Evolutionary conservation across 2,329 filamentous ascomycete species (phyloP).

Genomic region (Stylonectria norvegica): DNA sequence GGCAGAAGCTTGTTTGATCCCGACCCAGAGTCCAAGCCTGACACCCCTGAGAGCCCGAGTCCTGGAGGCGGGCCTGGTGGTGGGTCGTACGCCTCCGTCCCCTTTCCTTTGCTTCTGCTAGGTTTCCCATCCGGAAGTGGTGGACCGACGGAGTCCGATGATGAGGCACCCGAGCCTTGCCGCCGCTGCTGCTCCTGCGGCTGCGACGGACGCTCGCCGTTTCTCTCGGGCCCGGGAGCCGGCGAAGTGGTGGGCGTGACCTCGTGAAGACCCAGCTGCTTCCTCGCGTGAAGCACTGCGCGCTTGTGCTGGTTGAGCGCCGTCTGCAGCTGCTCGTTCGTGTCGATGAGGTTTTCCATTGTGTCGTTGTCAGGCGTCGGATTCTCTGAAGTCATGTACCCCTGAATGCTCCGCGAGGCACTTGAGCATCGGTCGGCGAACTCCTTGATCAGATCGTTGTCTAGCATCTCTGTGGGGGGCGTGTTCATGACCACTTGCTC

Average conservation of each 20-base stretch:
- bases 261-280: slow-evolving; percentile 44
- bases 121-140: slow-evolving; percentile 10
- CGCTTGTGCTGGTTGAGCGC: slow-evolving; percentile 82
- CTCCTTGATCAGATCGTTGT: slow-evolving; percentile 87
- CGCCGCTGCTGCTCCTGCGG: too few species aligned
- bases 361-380: slow-evolving; percentile 89
- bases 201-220: slow-evolving; percentile 26
- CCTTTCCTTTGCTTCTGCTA: slow-evolving; percentile 34
- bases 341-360: slow-evolving; percentile 89
- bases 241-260: slow-evolving; percentile 28
- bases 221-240: slow-evolving; percentile 27
- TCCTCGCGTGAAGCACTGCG: slow-evolving; percentile 63
- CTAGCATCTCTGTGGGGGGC: slow-evolving; percentile 67
- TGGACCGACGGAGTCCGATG: slow-evolving; percentile 14
- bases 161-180: slow-evolving; percentile 9
- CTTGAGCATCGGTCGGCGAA: slow-evolving; percentile 83
- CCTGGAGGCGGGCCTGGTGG: slow-evolving; percentile 23
- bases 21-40: slow-evolving; percentile 21
- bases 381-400: slow-evolving; percentile 76
- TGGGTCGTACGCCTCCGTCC: slow-evolving; percentile 27
- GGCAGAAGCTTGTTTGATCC: slow-evolving; percentile 18
- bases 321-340: slow-evolving; percentile 84
- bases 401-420: slow-evolving; percentile 77
- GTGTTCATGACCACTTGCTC: slow-evolving; percentile 88
- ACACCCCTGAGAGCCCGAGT: slow-evolving; percentile 1